Percentiles rank a stretch among this genome's conserved stretches.
Conservation (phyloP, 306 rosid genomes). For the Vicia sativa region DNA sequence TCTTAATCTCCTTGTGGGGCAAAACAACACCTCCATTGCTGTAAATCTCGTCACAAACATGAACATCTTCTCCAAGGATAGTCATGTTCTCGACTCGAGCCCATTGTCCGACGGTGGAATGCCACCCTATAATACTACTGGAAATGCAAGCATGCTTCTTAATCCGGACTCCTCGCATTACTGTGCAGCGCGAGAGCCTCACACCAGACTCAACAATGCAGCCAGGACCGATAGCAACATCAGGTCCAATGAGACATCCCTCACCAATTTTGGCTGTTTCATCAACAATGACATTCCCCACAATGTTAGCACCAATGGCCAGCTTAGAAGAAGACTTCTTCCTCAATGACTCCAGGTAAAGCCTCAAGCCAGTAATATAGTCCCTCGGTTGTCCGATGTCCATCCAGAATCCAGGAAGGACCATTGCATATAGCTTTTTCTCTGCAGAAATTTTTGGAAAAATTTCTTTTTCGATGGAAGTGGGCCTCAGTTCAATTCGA, state of each 20-base stretch:
- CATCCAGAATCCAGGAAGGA: constrained; percentile 99
- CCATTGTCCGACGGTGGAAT: constrained; percentile 94
- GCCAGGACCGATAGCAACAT: constrained; percentile 96
- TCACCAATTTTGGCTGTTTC: constrained; percentile 89
- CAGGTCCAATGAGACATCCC: constrained; percentile 96
- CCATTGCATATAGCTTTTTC: constrained; percentile 89
- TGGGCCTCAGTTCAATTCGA: constrained; percentile 86
- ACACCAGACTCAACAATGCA: constrained; percentile 90
- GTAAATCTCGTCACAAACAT: constrained; percentile 86
- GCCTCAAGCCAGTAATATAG: constrained; percentile 88
- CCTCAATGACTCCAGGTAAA: constrained; percentile 81
- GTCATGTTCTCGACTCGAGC: constrained; percentile 97
- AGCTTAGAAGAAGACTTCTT: constrained; percentile 76
- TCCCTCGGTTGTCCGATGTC: constrained; percentile 99
- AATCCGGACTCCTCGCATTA: constrained; percentile 88
- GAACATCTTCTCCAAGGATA: constrained; percentile 94
- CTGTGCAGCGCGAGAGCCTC: constrained; percentile 85
- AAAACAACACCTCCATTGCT: constrained; percentile 93
- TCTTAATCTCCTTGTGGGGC: constrained; percentile 98
- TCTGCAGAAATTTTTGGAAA: constrained; percentile 92
- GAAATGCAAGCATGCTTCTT: constrained; percentile 95
- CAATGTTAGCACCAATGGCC: constrained; percentile 72
- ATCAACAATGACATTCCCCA: constrained; percentile 88
- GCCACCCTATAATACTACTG: constrained; percentile 94
- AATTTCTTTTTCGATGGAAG: constrained; percentile 98